A percentile compares a stretch with the other conserved stretches of the same genome.
Conservation (phyloP, 305 asterid species). For the Nicotiana rustica region DNA sequence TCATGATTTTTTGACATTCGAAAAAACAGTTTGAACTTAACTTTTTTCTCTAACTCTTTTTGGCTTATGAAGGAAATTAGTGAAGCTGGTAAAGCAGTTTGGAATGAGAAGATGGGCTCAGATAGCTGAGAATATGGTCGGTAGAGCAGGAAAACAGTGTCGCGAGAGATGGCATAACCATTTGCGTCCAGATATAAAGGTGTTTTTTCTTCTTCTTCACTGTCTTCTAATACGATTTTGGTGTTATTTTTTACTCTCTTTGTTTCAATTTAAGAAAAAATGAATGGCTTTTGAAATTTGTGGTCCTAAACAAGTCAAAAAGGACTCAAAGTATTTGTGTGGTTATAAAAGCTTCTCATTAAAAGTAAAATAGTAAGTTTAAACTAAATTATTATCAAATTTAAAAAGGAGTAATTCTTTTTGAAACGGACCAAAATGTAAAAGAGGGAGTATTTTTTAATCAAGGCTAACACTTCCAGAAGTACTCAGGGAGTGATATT, state of each 20-base stretch:
- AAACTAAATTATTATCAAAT: too few species aligned
- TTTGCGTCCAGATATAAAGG: slow-evolving; percentile 78
- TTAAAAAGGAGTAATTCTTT: too few species aligned
- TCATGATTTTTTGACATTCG: neutral
- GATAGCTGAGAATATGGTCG: slow-evolving; percentile 62
- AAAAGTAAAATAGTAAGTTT: too few species aligned
- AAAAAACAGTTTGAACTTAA: slow-evolving; percentile 1
- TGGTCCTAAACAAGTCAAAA: too few species aligned
- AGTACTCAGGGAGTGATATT: neutral
- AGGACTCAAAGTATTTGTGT: too few species aligned
- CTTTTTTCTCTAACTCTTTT: neutral
- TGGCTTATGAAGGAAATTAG: slow-evolving; percentile 51
- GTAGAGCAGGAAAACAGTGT: slow-evolving; percentile 84
- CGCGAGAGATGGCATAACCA: slow-evolving; percentile 87
- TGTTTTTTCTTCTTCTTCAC: slow-evolving; percentile 31
- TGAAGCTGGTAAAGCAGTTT: slow-evolving; percentile 50
- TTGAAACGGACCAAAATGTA: too few species aligned
- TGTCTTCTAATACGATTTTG: neutral
- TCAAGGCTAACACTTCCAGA: neutral
- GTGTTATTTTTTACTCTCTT: neutral
- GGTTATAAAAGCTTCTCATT: too few species aligned
- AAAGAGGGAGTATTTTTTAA: neutral
- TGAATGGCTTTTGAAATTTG: too few species aligned
- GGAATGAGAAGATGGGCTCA: slow-evolving; percentile 69
- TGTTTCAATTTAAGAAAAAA: too few species aligned